Percentiles rank a stretch among this genome's conserved stretches.
These are phyloP conservation scores for Botrytis squamosa DNA, from an alignment of 2,329 filamentous ascomycete genomes.

Conservation along the genomic window DNA sequence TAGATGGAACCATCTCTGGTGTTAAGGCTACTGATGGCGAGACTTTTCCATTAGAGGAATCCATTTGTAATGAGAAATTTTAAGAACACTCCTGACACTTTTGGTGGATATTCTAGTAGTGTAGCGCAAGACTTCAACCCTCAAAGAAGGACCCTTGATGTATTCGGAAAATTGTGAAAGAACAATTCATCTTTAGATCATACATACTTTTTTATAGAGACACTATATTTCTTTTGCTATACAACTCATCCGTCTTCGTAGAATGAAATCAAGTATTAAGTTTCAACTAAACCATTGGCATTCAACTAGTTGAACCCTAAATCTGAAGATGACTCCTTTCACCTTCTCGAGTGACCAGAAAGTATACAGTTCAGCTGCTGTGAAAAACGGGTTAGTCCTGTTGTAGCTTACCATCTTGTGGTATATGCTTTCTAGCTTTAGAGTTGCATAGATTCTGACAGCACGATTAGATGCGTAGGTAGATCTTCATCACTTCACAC, in stretches of 20 bases:
- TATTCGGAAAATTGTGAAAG: neutral
- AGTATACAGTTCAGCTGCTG: neutral
- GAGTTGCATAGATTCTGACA: neutral
- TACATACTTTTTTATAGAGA: neutral
- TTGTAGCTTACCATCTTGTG: neutral
- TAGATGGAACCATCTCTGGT: neutral
- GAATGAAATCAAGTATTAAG: neutral
- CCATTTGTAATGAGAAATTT: neutral
- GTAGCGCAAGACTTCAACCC: neutral
- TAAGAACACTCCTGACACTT: neutral
- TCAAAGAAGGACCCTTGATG: neutral
- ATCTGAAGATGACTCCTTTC: neutral
- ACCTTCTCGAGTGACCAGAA: neutral
- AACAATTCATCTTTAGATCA: neutral
- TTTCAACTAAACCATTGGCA: neutral
- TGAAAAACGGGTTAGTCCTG: neutral
- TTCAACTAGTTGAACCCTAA: neutral
- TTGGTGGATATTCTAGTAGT: neutral
- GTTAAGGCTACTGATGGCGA: neutral
- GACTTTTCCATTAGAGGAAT: neutral
- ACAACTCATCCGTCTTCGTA: neutral
- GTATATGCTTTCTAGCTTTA: neutral
- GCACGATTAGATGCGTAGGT: neutral
- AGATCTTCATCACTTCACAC: neutral
- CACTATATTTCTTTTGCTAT: neutral